Evolutionary conservation across 306 rosid species (phyloP).

Genomic region (Nissolia schottii): DNA sequence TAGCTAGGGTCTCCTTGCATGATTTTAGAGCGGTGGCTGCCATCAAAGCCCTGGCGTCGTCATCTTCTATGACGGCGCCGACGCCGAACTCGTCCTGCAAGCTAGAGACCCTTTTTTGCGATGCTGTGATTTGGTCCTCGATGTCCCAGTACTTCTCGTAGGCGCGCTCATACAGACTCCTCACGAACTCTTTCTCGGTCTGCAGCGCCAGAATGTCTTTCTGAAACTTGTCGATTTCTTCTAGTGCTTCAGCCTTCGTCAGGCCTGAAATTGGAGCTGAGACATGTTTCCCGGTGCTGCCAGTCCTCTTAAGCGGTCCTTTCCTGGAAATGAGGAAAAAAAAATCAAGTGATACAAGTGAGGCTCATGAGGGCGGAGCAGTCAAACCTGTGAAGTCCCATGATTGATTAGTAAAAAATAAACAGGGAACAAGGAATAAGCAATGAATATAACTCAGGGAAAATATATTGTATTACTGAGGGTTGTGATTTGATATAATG

Average conservation of each 20-base stretch:
- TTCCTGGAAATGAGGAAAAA: too few species aligned
- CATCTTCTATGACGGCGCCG: constrained; percentile 56
- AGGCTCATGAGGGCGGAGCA: too few species aligned
- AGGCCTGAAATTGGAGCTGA: constrained; percentile 42
- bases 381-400: too few species aligned
- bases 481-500: too few species aligned
- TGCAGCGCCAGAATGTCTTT: constrained; percentile 70
- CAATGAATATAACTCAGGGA: too few species aligned
- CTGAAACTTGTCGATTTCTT: constrained; percentile 67
- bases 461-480: too few species aligned
- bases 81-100: constrained; percentile 87
- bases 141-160: constrained; percentile 74
- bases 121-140: constrained; percentile 50
- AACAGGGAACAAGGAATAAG: too few species aligned
- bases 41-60: constrained; percentile 77
- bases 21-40: constrained; percentile 79
- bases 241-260: constrained; percentile 47
- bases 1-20: constrained; percentile 57
- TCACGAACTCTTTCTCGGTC: constrained; percentile 97
- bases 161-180: constrained; percentile 64
- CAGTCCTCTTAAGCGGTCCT: constrained; percentile 23
- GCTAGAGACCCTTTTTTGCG: constrained; percentile 55
- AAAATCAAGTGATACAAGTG: too few species aligned
- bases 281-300: constrained; percentile 28
- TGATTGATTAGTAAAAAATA: too few species aligned